phyloP scores from a whole-genome alignment of 352 stramenopile species.

The Globisporangium carolinianum region DNA sequence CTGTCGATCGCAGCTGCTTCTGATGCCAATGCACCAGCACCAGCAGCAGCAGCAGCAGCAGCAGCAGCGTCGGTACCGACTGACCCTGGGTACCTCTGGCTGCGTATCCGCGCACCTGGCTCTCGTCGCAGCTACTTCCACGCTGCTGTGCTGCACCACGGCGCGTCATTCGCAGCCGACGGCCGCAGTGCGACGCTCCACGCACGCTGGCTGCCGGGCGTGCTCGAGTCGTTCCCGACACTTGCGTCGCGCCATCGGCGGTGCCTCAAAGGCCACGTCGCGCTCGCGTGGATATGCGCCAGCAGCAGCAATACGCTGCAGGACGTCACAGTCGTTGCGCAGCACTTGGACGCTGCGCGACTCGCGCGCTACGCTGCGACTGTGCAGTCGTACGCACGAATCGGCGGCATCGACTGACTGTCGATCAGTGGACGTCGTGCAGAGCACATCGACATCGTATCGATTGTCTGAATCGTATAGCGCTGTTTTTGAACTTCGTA shows the following conservation, averaged over 20 bases:
- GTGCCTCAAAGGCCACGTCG: conserved; percentile 39
- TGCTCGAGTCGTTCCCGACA: conserved; percentile 37
- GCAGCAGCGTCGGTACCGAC: conserved; percentile 13
- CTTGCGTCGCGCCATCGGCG: conserved; percentile 29
- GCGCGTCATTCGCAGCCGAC: conserved; percentile 7
- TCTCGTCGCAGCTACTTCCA: conserved; percentile 28
- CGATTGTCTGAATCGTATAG: too few relatives aligned
- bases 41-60: neutral
- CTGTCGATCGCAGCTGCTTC: too few relatives aligned
- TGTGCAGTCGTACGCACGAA: conserved; percentile 39
- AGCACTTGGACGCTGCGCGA: conserved; percentile 23
- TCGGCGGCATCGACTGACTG: neutral
- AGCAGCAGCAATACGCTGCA: conserved; percentile 18
- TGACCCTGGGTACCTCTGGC: conserved; percentile 35
- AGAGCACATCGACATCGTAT: too few relatives aligned
- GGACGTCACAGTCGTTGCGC: conserved; percentile 35
- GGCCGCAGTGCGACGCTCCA: conserved; percentile 13
- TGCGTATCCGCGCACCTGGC: conserved; percentile 14
- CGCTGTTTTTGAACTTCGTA: too few relatives aligned
- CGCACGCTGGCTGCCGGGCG: conserved; percentile 40
- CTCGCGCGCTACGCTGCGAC: conserved; percentile 40
- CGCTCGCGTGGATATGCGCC: conserved; percentile 15
- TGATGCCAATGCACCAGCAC: neutral
- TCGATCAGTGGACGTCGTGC: too few relatives aligned
- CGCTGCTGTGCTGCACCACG: conserved; percentile 25